Percentiles rank a stretch among this genome's conserved stretches.
These are phyloP conservation scores for Spirogloea muscicola DNA, from an alignment of 139 green algal species.

Conservation along the genomic window DNA sequence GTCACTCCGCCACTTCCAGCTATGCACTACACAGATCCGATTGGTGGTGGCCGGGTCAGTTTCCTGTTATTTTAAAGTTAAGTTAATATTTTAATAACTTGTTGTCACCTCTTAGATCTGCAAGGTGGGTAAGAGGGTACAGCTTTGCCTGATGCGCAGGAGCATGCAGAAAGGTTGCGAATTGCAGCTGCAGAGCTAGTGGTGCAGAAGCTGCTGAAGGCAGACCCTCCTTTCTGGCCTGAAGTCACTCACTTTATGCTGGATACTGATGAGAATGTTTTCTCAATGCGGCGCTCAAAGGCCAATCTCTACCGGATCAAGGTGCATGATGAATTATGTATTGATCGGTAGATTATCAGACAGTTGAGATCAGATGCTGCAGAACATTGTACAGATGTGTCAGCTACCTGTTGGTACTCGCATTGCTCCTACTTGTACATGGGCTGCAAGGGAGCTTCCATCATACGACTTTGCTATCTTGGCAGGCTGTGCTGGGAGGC, in stretches of 20 bases:
- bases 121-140: too few species aligned
- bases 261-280: conserved; percentile 15
- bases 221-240: background rate
- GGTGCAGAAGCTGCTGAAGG: background rate
- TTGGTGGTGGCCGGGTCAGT: too few species aligned
- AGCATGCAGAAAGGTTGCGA: background rate
- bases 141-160: too few species aligned
- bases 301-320: conserved; percentile 21
- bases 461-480: background rate
- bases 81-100: too few species aligned
- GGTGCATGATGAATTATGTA: background rate
- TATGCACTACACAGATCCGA: conserved; percentile 18
- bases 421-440: too few species aligned
- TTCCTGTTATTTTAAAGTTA: too few species aligned
- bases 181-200: conserved; percentile 1
- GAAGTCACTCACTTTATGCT: conserved; percentile 16
- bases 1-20: background rate
- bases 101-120: too few species aligned
- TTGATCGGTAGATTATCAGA: background rate
- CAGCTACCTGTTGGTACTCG: too few species aligned
- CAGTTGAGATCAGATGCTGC: too few species aligned
- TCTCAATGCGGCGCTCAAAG: conserved; percentile 16
- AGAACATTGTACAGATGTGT: too few species aligned
- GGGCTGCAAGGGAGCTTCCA: too few species aligned
- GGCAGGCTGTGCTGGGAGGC: background rate